These are phyloP conservation scores for Phytopythium litorale DNA, from an alignment of 352 stramenopile genomes.

Conservation along the genomic window DNA sequence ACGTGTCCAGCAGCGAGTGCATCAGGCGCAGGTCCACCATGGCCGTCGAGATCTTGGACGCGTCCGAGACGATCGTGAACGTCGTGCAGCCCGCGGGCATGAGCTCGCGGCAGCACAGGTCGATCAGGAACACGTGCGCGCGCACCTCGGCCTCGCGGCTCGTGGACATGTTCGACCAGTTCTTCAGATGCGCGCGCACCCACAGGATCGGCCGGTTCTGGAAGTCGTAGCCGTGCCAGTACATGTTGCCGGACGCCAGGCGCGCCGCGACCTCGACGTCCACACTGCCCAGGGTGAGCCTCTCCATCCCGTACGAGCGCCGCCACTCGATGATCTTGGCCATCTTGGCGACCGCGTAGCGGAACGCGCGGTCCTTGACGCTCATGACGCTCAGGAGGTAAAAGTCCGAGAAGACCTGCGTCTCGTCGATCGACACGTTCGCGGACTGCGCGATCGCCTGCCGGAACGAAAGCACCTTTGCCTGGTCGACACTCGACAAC, in stretches of 20 bases:
- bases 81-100: slow-evolving; percentile 56
- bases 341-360: slow-evolving; percentile 62
- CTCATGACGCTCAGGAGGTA: slow-evolving; percentile 58
- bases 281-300: slow-evolving; percentile 15
- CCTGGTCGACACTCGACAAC: slow-evolving; percentile 26
- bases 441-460: slow-evolving; percentile 43
- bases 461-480: slow-evolving; percentile 44
- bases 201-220: slow-evolving; percentile 63
- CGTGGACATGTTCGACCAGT: slow-evolving; percentile 49
- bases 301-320: slow-evolving; percentile 35
- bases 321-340: slow-evolving; percentile 49
- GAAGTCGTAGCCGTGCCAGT: slow-evolving; percentile 73
- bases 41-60: slow-evolving; percentile 32
- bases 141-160: slow-evolving; percentile 48
- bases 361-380: slow-evolving; percentile 57
- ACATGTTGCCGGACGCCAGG: slow-evolving; percentile 51
- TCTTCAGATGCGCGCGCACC: slow-evolving; percentile 56
- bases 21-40: slow-evolving; percentile 63
- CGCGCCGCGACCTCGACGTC: slow-evolving; percentile 30
- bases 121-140: slow-evolving; percentile 57
- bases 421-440: slow-evolving; percentile 25
- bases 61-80: slow-evolving; percentile 62
- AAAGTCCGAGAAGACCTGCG: slow-evolving; percentile 47
- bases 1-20: slow-evolving; percentile 55
- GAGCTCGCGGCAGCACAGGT: slow-evolving; percentile 44